Percentiles rank a stretch among this genome's conserved stretches.
These are phyloP conservation scores for Chenopodium suecicum DNA, from an alignment of 148 eudicot genomes.

Conservation along the genomic window DNA sequence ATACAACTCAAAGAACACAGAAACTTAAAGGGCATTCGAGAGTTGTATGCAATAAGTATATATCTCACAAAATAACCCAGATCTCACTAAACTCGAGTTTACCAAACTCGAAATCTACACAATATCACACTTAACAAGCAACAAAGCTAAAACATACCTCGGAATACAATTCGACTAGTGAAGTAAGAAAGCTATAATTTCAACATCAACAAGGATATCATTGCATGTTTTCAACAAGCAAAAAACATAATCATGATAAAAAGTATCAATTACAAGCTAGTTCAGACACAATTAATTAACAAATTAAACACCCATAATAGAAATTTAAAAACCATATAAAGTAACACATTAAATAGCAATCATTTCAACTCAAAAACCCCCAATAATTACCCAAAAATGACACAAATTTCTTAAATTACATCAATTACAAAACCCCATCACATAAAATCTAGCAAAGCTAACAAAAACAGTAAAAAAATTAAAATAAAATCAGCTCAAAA, in stretches of 20 bases:
- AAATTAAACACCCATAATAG: neutral
- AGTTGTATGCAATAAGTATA: neutral
- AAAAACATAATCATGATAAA: too few relatives aligned
- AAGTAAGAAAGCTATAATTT: neutral
- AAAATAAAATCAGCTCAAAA: too few relatives aligned
- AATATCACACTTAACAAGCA: neutral
- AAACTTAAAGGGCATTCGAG: neutral
- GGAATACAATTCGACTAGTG: neutral
- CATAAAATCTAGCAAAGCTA: neutral
- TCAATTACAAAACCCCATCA: neutral
- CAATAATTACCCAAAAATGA: neutral
- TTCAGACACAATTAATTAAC: neutral
- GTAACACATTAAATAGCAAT: neutral
- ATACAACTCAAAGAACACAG: neutral
- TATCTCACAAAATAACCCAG: neutral
- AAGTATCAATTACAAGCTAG: constrained; percentile 5
- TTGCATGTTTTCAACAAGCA: neutral
- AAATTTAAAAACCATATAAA: neutral
- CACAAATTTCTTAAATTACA: neutral
- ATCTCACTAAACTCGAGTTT: neutral
- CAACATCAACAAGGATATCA: neutral
- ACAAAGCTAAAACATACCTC: neutral
- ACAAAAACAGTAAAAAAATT: neutral
- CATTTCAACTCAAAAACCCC: neutral
- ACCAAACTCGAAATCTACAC: neutral